Percentiles rank a stretch among this genome's conserved stretches.
Conservation (phyloP, 371 early-diverging fungal species). For the Mucor mucedo region DNA sequence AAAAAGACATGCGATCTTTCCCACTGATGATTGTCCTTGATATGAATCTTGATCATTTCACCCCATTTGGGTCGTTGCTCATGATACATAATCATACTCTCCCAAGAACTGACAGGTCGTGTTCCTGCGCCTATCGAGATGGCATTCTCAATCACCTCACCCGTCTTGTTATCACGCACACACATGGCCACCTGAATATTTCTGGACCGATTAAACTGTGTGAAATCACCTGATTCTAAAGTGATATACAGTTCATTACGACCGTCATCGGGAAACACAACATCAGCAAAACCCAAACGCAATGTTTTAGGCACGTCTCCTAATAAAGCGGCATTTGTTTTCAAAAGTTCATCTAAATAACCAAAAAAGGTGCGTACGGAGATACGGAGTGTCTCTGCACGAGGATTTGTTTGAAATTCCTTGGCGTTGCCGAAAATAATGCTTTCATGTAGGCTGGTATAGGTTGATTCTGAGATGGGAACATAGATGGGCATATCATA, state of each 20-base stretch:
- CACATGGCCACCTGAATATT: constrained; percentile 70
- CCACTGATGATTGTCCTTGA: constrained; percentile 53
- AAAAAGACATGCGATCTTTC: constrained; percentile 68
- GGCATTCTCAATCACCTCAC: constrained; percentile 62
- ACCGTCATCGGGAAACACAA: constrained; percentile 64
- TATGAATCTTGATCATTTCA: constrained; percentile 69
- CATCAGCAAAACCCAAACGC: constrained; percentile 71
- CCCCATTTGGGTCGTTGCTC: constrained; percentile 67
- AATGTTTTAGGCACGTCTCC: constrained; percentile 56
- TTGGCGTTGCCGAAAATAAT: constrained; percentile 59
- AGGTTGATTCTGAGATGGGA: constrained; percentile 58
- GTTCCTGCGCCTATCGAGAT: constrained; percentile 62
- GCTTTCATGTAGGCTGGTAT: constrained; percentile 61
- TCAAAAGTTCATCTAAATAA: constrained; percentile 48
- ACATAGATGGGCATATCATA: constrained; percentile 65
- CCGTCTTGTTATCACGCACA: constrained; percentile 60
- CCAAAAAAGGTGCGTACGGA: constrained; percentile 59
- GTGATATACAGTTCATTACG: constrained; percentile 73
- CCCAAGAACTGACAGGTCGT: constrained; percentile 50
- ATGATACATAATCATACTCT: constrained; percentile 72
- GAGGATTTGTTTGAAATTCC: constrained; percentile 53
- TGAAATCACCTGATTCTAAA: constrained; percentile 67
- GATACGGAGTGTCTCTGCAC: constrained; percentile 62
- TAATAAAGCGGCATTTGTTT: constrained; percentile 52
- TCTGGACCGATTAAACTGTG: constrained; percentile 54